A percentile compares a stretch with the other conserved stretches of the same genome.
Conservation (phyloP, 1,284 basidiomycete genomes). For the Cutaneotrichosporon sp. region DNA sequence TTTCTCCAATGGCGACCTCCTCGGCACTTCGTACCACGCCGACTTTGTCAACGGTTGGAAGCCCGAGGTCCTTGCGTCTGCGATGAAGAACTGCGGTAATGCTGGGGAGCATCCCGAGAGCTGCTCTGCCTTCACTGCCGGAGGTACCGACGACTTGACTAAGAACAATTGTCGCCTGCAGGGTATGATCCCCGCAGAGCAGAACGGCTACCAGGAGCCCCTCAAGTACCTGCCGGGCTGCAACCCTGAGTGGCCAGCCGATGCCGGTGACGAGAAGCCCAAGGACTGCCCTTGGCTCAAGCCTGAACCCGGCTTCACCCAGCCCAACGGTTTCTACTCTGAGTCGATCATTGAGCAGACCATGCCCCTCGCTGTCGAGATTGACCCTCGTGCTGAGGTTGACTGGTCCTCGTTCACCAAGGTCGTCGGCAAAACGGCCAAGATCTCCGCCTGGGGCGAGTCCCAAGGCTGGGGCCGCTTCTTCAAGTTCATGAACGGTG, state of each 20-base stretch:
- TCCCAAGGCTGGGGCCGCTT: neutral
- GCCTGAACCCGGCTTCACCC: conserved; percentile 16
- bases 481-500: neutral
- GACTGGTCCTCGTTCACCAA: neutral
- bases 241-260: conserved; percentile 21
- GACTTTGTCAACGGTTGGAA: conserved; percentile 54
- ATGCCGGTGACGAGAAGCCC: conserved; percentile 17
- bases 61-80: conserved; percentile 44
- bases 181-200: conserved; percentile 23
- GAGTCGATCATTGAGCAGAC: neutral
- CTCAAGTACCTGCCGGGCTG: conserved; percentile 20
- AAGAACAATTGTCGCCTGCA: conserved; percentile 14
- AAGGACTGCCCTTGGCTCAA: conserved; percentile 7
- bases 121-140: conserved; percentile 6
- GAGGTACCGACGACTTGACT: neutral
- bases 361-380: conserved; percentile 6
- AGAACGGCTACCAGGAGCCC: conserved; percentile 14
- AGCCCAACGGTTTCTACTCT: conserved; percentile 12
- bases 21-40: conserved; percentile 51
- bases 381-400: neutral
- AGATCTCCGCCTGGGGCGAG: neutral
- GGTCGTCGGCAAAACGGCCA: neutral
- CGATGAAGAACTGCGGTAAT: conserved; percentile 46
- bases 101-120: neutral
- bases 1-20: conserved; percentile 50